phyloP scores from a whole-genome alignment of 768 basidiomycete genomes.

The Russula compacta region DNA sequence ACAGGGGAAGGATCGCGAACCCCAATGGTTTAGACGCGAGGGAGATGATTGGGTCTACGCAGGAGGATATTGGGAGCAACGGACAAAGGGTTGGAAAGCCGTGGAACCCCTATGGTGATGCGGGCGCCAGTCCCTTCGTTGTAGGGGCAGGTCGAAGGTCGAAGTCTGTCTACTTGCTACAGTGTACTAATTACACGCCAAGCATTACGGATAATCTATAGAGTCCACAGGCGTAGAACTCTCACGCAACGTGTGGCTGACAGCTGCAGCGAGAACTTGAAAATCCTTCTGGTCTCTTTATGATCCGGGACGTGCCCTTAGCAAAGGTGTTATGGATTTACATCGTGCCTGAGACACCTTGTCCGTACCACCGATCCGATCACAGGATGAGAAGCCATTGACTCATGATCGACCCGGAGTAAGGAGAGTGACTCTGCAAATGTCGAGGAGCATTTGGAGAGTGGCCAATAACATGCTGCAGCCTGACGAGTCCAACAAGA shows the following conservation, averaged over 20 bases:
- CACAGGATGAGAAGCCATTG: no score
- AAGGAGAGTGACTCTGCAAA: no score
- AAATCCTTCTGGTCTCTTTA: no score
- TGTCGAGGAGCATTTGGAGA: no score
- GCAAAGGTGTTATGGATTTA: no score
- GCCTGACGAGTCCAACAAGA: no score
- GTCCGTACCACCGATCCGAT: no score
- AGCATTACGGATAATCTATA: not conserved
- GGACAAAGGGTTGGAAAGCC: slow-evolving; percentile 54
- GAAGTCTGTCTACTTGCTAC: not conserved
- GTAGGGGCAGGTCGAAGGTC: not conserved
- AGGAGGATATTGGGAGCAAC: slow-evolving; percentile 80
- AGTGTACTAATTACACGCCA: not conserved
- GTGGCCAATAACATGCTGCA: no score
- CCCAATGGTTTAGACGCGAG: slow-evolving; percentile 68
- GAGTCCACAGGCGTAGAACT: not conserved
- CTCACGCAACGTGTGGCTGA: not conserved
- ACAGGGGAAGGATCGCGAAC: slow-evolving; percentile 46
- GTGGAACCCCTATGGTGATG: slow-evolving; percentile 56
- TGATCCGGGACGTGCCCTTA: no score
- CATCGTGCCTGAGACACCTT: no score
- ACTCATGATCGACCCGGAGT: no score
- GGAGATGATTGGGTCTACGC: slow-evolving; percentile 66
- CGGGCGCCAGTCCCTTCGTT: not conserved
- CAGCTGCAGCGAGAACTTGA: no score